Evolutionary conservation across 495 filamentous ascomycete species (phyloP).

Genomic region (Daldinia bambusicola): DNA sequence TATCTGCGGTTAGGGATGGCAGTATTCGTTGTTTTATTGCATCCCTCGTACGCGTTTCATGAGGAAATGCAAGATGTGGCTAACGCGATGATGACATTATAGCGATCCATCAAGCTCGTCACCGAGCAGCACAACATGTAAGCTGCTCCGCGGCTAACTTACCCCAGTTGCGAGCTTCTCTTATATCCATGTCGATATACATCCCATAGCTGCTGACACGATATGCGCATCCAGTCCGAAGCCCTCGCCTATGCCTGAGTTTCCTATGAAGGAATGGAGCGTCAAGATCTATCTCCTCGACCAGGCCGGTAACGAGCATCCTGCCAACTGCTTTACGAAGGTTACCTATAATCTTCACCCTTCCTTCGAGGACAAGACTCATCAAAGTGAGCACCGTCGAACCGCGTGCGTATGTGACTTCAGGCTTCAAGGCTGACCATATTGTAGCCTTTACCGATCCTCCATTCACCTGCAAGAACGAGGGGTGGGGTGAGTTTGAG

Average conservation of each 20-base stretch:
- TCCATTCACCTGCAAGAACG: slow-evolving; percentile 89
- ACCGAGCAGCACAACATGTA: slow-evolving; percentile 91
- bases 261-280: slow-evolving; percentile 85
- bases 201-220: slow-evolving; percentile 32
- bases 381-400: slow-evolving; percentile 73
- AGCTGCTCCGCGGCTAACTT: slow-evolving; percentile 49
- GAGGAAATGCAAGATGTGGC: slow-evolving; percentile 16
- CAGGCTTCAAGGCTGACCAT: slow-evolving; percentile 1
- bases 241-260: slow-evolving; percentile 81
- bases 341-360: slow-evolving; percentile 92
- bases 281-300: slow-evolving; percentile 71
- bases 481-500: slow-evolving; percentile 99
- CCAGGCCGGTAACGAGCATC: slow-evolving; percentile 71
- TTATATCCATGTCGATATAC: slow-evolving; percentile 4
- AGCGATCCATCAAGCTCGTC: slow-evolving; percentile 89
- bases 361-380: slow-evolving; percentile 79
- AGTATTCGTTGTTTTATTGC: neutral
- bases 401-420: neutral
- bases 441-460: slow-evolving; percentile 78
- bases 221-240: slow-evolving; percentile 62
- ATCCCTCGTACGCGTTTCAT: neutral
- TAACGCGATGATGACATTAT: slow-evolving; percentile 35
- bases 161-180: neutral
- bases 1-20: neutral
- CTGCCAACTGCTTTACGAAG: slow-evolving; percentile 88